A percentile compares a stretch with the other conserved stretches of the same genome.
Conservation (phyloP, 2,329 filamentous ascomycete species). For the Trichoderma atroviride region DNA sequence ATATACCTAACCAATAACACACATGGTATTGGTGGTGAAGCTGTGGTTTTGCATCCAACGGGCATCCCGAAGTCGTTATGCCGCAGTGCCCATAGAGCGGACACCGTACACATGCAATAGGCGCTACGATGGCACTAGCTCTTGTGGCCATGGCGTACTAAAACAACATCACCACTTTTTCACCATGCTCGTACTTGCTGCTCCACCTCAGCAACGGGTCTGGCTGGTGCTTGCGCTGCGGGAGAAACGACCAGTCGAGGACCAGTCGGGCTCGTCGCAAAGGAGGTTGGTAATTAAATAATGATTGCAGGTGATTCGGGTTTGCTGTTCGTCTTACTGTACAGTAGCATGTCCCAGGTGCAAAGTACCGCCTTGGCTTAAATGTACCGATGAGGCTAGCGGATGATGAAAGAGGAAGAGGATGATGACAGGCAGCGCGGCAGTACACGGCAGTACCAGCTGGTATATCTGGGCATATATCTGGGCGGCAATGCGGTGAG, state of each 20-base stretch:
- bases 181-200: background rate
- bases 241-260: background rate
- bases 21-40: background rate
- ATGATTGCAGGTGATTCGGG: background rate
- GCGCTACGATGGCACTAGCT: background rate
- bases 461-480: background rate
- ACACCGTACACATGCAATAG: background rate
- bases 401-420: background rate
- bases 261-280: slow-evolving; percentile 4
- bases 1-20: background rate
- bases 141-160: background rate
- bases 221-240: slow-evolving; percentile 15
- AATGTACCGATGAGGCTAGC: background rate
- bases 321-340: slow-evolving; percentile 5
- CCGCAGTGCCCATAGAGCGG: background rate
- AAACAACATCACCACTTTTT: background rate
- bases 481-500: background rate
- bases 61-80: background rate
- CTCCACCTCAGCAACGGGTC: slow-evolving; percentile 15
- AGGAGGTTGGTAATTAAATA: background rate
- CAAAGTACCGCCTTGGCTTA: background rate
- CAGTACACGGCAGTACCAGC: background rate
- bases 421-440: background rate
- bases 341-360: background rate
- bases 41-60: background rate